These are phyloP conservation scores for Syzygium aqueum DNA, from an alignment of 345 rosid species.

Conservation along the genomic window DNA sequence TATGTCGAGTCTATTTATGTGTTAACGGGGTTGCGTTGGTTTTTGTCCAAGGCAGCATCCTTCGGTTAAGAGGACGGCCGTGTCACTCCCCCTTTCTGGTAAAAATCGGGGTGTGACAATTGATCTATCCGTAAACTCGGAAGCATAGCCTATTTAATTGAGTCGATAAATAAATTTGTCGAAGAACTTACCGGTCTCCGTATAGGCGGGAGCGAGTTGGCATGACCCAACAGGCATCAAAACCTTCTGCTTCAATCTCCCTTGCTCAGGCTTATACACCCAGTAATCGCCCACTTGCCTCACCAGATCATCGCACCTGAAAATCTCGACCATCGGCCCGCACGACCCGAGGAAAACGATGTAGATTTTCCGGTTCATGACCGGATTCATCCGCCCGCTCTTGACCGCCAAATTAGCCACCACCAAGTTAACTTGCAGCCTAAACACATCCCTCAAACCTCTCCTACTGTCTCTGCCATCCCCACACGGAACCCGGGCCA, in stretches of 20 bases:
- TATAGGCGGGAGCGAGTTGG: conserved; percentile 42
- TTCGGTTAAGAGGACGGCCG: too few relatives aligned
- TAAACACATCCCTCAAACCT: conserved; percentile 41
- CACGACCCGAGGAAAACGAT: conserved; percentile 56
- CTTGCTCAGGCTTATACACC: conserved; percentile 64
- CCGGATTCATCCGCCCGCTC: conserved; percentile 15
- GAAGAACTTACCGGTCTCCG: conserved; percentile 26
- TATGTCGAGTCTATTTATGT: background rate
- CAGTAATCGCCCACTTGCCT: conserved; percentile 38
- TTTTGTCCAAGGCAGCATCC: too few relatives aligned
- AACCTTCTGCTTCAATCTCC: conserved; percentile 48
- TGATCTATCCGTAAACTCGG: background rate
- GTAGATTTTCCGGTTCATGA: conserved; percentile 16
- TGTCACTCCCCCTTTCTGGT: too few relatives aligned
- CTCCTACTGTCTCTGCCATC: conserved; percentile 23
- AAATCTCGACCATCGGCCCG: conserved; percentile 80
- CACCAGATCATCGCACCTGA: conserved; percentile 62
- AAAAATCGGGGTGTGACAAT: too few relatives aligned
- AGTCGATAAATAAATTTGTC: background rate
- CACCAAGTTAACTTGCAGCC: conserved; percentile 77
- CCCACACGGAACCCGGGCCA: conserved; percentile 59
- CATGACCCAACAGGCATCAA: conserved; percentile 86
- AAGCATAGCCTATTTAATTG: background rate
- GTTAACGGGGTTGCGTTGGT: too few relatives aligned
- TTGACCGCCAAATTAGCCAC: conserved; percentile 61